phyloP scores from a whole-genome alignment of 805 yeast species.

The Sugiyamaella valdiviana region DNA sequence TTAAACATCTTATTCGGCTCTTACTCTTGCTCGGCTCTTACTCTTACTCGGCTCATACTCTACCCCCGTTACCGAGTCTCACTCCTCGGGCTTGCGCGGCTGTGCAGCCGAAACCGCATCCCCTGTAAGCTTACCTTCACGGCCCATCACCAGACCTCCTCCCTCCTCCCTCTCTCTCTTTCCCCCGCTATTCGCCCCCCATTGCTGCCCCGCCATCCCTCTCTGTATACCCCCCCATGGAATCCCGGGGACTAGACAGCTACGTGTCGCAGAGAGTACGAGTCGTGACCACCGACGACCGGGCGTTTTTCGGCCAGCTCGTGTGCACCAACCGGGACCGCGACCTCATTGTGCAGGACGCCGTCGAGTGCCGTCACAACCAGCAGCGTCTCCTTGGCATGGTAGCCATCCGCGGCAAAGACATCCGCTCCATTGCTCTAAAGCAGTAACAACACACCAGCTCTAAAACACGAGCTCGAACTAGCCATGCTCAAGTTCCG shows the following conservation, averaged over 20 bases:
- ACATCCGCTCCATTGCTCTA: conserved; percentile 21
- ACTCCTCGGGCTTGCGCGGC: too few species aligned
- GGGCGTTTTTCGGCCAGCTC: conserved; percentile 31
- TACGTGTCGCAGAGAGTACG: conserved; percentile 22
- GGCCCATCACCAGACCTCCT: too few species aligned
- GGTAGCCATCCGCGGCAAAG: conserved; percentile 30
- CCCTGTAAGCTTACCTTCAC: too few species aligned
- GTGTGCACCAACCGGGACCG: conserved; percentile 26
- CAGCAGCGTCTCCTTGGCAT: conserved; percentile 30
- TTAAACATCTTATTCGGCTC: too few species aligned
- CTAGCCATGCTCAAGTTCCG: conserved; percentile 60
- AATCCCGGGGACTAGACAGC: conserved; percentile 8
- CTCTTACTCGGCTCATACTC: too few species aligned
- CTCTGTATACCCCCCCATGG: too few species aligned
- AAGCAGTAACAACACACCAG: conserved; percentile 5
- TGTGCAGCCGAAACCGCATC: too few species aligned
- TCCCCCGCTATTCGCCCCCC: too few species aligned
- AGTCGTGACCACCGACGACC: conserved; percentile 28
- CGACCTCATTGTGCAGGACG: conserved; percentile 30
- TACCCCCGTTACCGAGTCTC: too few species aligned
- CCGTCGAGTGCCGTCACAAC: conserved; percentile 29
- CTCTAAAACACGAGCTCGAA: neutral
- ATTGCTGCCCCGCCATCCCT: too few species aligned
- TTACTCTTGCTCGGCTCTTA: too few species aligned
- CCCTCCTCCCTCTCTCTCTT: too few species aligned